phyloP scores from a whole-genome alignment of 495 filamentous ascomycete genomes.

The Hapsidospora chrysogenum region DNA sequence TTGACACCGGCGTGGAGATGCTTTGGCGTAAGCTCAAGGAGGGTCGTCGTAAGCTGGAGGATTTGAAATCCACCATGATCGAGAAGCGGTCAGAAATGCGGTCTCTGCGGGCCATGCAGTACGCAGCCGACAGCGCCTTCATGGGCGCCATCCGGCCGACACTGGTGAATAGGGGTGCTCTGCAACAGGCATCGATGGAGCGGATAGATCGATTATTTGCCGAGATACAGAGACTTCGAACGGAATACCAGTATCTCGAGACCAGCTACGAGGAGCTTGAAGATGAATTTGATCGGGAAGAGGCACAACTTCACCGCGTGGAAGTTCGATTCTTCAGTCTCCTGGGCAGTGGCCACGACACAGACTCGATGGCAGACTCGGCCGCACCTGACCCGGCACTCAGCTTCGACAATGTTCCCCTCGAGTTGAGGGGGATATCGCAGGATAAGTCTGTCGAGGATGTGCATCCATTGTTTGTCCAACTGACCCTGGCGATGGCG shows the following conservation, averaged over 20 bases:
- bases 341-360: background rate
- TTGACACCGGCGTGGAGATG: constrained; percentile 1
- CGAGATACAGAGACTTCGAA: constrained; percentile 10
- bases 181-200: constrained; percentile 1
- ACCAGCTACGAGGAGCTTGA: constrained; percentile 10
- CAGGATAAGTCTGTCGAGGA: constrained; percentile 9
- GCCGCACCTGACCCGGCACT: background rate
- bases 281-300: constrained; percentile 7
- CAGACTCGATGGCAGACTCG: background rate
- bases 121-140: constrained; percentile 11
- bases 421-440: constrained; percentile 14
- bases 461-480: constrained; percentile 13
- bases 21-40: constrained; percentile 7
- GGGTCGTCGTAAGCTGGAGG: constrained; percentile 5
- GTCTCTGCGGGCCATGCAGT: constrained; percentile 6
- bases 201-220: constrained; percentile 5
- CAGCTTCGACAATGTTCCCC: constrained; percentile 6
- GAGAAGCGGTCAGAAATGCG: constrained; percentile 8
- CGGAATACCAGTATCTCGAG: constrained; percentile 11
- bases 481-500: constrained; percentile 10
- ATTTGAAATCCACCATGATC: constrained; percentile 5
- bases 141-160: constrained; percentile 12
- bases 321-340: constrained; percentile 8
- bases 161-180: constrained; percentile 4
- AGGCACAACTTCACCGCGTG: constrained; percentile 7